phyloP scores from a whole-genome alignment of 306 rosid genomes.

The Vicia faba region DNA sequence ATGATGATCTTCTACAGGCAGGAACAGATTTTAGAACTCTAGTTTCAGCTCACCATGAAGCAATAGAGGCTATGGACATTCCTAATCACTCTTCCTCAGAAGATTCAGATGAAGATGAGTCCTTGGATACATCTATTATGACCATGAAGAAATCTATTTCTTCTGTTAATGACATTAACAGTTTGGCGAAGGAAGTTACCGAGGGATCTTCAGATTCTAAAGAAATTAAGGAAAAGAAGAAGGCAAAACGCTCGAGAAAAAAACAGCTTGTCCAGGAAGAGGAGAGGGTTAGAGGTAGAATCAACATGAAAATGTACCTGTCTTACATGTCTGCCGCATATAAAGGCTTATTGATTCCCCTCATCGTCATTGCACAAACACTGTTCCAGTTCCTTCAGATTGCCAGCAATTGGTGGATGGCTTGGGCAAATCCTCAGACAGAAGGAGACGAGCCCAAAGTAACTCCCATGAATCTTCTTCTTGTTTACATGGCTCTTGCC shows the following conservation, averaged over 20 bases:
- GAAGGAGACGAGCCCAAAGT: slow-evolving; percentile 87
- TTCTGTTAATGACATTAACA: slow-evolving; percentile 58
- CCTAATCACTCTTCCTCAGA: slow-evolving; percentile 87
- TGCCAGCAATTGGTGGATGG: slow-evolving; percentile 99
- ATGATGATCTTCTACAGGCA: slow-evolving; percentile 91
- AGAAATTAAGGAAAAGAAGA: slow-evolving; percentile 87
- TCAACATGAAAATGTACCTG: slow-evolving; percentile 94
- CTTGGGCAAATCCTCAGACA: slow-evolving; percentile 99
- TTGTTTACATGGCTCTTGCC: slow-evolving; percentile 86
- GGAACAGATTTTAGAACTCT: slow-evolving; percentile 93
- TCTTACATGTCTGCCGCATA: slow-evolving; percentile 99
- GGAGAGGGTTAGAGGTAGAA: slow-evolving; percentile 96
- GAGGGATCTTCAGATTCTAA: slow-evolving; percentile 76
- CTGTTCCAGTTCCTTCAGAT: slow-evolving; percentile 98
- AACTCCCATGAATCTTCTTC: slow-evolving; percentile 74
- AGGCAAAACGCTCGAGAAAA: slow-evolving; percentile 75
- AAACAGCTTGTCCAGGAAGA: slow-evolving; percentile 99
- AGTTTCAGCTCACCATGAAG: slow-evolving; percentile 96
- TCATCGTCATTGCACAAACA: slow-evolving; percentile 79
- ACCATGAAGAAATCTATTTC: slow-evolving; percentile 50
- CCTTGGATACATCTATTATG: slow-evolving; percentile 52
- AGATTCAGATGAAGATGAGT: slow-evolving; percentile 77
- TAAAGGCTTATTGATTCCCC: slow-evolving; percentile 87
- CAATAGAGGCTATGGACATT: slow-evolving; percentile 98
- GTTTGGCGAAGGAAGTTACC: slow-evolving; percentile 82